A percentile compares a stretch with the other conserved stretches of the same genome.
Conservation (phyloP, 495 filamentous ascomycete genomes). For the Penicillium canariense region DNA sequence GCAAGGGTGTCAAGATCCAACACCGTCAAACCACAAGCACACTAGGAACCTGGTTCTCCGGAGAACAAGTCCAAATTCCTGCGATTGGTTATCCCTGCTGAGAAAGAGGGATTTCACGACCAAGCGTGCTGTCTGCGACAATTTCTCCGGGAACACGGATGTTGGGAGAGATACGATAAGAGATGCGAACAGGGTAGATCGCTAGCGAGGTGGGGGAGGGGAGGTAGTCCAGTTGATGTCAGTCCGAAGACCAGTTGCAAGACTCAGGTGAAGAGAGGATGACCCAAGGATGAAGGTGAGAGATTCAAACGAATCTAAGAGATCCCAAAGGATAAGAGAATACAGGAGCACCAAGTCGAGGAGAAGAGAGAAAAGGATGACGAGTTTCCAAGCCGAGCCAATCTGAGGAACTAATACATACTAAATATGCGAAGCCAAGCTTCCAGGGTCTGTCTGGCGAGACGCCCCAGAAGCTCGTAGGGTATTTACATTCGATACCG, state of each 20-base stretch:
- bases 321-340: constrained; percentile 5
- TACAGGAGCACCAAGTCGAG: constrained; percentile 6
- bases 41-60: constrained; percentile 24
- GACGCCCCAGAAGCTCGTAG: constrained; percentile 19
- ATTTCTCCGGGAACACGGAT: too few relatives aligned
- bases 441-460: constrained; percentile 30
- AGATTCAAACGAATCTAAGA: not conserved
- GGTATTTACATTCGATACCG: constrained; percentile 13
- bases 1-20: constrained; percentile 14
- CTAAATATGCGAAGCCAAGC: constrained; percentile 31
- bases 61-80: constrained; percentile 9
- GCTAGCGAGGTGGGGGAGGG: not conserved
- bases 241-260: not conserved
- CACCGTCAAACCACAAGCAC: constrained; percentile 12
- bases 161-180: not conserved
- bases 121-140: too few relatives aligned
- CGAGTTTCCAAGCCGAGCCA: constrained; percentile 6
- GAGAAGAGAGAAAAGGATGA: constrained; percentile 14
- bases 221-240: not conserved
- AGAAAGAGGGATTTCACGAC: too few relatives aligned
- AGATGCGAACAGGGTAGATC: not conserved
- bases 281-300: constrained; percentile 3
- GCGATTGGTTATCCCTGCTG: not conserved
- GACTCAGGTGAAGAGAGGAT: constrained; percentile 4
- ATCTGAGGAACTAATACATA: constrained; percentile 20